Percentiles rank a stretch among this genome's conserved stretches.
Evolutionary conservation across 2,329 filamentous ascomycete species (phyloP).

Genomic region (Sclerotinia minor): DNA sequence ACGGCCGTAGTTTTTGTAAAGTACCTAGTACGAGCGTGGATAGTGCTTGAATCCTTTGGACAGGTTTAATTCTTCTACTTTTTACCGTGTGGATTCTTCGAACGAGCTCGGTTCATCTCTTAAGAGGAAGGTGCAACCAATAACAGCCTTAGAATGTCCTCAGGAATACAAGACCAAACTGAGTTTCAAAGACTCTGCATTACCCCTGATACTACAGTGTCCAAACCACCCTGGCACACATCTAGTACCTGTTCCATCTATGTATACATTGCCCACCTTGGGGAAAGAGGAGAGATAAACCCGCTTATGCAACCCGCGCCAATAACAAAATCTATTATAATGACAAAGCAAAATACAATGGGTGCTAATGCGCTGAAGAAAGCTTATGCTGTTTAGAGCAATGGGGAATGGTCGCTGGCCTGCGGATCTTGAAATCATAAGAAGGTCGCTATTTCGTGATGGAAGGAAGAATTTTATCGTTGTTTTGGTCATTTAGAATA

Average conservation of each 20-base stretch:
- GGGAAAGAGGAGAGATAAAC: slow-evolving; percentile 42
- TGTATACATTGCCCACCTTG: slow-evolving; percentile 39
- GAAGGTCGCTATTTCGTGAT: slow-evolving; percentile 17
- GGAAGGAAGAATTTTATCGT: slow-evolving; percentile 9
- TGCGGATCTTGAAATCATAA: slow-evolving; percentile 19
- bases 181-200: slow-evolving; percentile 28
- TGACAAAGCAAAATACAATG: slow-evolving; percentile 35
- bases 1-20: background rate
- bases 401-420: slow-evolving; percentile 18
- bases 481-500: slow-evolving; percentile 45
- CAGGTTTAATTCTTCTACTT: background rate
- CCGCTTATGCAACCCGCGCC: slow-evolving; percentile 42
- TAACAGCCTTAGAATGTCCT: background rate
- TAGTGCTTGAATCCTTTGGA: background rate
- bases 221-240: slow-evolving; percentile 30
- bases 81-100: background rate
- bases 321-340: slow-evolving; percentile 40
- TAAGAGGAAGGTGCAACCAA: slow-evolving; percentile 7
- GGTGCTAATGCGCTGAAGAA: slow-evolving; percentile 39
- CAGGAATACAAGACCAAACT: background rate
- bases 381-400: slow-evolving; percentile 20
- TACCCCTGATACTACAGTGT: slow-evolving; percentile 33
- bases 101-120: background rate
- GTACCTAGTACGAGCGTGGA: background rate
- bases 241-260: slow-evolving; percentile 34